Evolutionary conservation across 306 rosid genomes (phyloP), one percentile per base, ranked within the genome.

Genomic region (Dalbergia cochinchinensis): DNA sequence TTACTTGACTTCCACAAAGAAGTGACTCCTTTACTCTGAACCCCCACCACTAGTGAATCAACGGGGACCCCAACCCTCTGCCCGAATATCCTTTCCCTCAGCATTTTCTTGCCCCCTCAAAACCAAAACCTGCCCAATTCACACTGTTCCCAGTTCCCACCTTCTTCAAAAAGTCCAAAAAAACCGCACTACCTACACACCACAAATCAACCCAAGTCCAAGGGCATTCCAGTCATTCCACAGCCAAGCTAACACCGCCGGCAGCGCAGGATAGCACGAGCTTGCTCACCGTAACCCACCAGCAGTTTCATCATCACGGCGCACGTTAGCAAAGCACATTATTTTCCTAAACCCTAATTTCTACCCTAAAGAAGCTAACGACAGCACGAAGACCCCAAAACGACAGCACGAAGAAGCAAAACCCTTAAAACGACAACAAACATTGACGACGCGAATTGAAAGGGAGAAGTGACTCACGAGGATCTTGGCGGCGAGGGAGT

Each of bases 401-500:
- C 12, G 8, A 67, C 15, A 26, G 53, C 45, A 44, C 75, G 16
- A 33, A 37, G 47, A 74, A 42, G 4, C 3, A 1, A 41, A 68
- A 78, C 74, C 83, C 79, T 44, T n/a, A 54, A 71, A 82, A 47
- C 10, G 14, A 73, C 13, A 5, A 10, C 54, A 63, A 42, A 26
- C 3, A 26, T 26, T 77, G 78, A 78, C 53, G 15, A 10, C 10
- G 12, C 12, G 50, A 44, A 44, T 19, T 74, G 54, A 19, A 4
- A 67, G 45, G 77, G 9, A 12, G 22, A 12, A 72, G 11, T 8
- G 59, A 85, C 94, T 80, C 37, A 93, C 98, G 78, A 93, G 87
- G 73, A 93, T 89, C 82, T 90, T 86, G 18, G 98, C 97, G 63
- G 94, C 96, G 78, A 93, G 97, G 14, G 92, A 93, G 93, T 87